Conservation (phyloP, 768 basidiomycete genomes). For the Suillus occidentalis region DNA sequence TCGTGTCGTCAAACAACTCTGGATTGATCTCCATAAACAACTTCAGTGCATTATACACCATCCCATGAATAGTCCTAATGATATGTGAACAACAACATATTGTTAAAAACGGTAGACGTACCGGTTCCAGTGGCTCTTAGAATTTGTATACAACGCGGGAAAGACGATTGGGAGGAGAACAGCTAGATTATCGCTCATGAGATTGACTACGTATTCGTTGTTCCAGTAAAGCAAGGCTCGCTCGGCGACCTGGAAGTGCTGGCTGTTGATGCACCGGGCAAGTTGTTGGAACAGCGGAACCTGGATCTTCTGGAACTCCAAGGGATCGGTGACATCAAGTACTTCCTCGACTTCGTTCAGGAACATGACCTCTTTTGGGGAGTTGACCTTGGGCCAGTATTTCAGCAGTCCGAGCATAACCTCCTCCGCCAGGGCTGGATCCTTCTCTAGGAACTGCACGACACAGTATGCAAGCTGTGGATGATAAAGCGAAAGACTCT, state of each 20-base stretch:
- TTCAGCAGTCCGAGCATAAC: slow-evolving; percentile 95
- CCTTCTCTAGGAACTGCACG: slow-evolving; percentile 98
- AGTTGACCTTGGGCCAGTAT: slow-evolving; percentile 99
- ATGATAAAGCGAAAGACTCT: slow-evolving; percentile 95
- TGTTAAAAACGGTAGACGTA: slow-evolving; percentile 39
- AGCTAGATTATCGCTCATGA: slow-evolving; percentile 95
- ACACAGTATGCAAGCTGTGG: slow-evolving; percentile 99
- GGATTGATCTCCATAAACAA: slow-evolving; percentile 99
- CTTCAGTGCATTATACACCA: slow-evolving; percentile 99
- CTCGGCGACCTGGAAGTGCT: slow-evolving; percentile 99
- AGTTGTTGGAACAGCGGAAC: slow-evolving; percentile 90
- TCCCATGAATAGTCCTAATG: slow-evolving; percentile 91
- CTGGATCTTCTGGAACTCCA: slow-evolving; percentile 96
- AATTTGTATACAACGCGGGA: slow-evolving; percentile 93
- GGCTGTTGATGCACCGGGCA: slow-evolving; percentile 95
- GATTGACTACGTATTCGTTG: slow-evolving; percentile 99
- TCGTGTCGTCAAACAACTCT: slow-evolving; percentile 89
- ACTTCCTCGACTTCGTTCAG: slow-evolving; percentile 99
- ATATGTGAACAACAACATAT: slow-evolving; percentile 11
- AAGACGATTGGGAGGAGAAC: slow-evolving; percentile 94
- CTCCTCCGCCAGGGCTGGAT: slow-evolving; percentile 87
- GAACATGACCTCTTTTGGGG: slow-evolving; percentile 99
- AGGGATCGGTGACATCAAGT: slow-evolving; percentile 94
- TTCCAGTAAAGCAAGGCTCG: slow-evolving; percentile 98
- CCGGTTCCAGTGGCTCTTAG: slow-evolving; percentile 99